Percentiles rank a stretch among this genome's conserved stretches.
Conservation (phyloP, 1,284 basidiomycete species). For the Ceratobasidium theobromae region DNA sequence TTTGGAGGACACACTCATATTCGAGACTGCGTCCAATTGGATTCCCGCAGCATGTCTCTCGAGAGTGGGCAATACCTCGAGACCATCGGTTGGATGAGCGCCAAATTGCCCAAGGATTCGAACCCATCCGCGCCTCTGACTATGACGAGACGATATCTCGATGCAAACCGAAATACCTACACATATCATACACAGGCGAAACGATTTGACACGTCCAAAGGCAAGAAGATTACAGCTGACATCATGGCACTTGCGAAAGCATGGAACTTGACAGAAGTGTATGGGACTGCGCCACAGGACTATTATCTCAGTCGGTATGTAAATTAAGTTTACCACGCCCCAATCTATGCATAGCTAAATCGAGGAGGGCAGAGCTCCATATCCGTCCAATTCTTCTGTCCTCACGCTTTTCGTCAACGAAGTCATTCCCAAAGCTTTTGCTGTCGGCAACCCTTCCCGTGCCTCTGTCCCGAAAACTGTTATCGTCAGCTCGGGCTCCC, state of each 20-base stretch:
- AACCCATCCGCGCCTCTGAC: conserved; percentile 52
- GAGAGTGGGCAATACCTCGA: conserved; percentile 88
- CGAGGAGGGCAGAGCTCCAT: conserved; percentile 42
- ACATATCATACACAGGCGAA: conserved; percentile 48
- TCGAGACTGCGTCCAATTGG: conserved; percentile 69
- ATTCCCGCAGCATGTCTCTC: conserved; percentile 66
- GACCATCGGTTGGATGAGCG: conserved; percentile 62
- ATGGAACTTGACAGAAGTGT: conserved; percentile 58
- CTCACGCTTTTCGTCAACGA: conserved; percentile 61
- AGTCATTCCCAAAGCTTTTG: conserved; percentile 58
- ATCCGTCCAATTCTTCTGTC: conserved; percentile 64
- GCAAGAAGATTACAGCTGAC: conserved; percentile 56
- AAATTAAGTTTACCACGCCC: not conserved
- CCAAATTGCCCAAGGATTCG: conserved; percentile 45
- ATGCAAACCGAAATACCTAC: conserved; percentile 71
- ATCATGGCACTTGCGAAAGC: conserved; percentile 53
- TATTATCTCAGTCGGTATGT: conserved; percentile 62
- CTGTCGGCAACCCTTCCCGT: conserved; percentile 59
- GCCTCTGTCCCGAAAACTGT: conserved; percentile 63
- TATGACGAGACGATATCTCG: conserved; percentile 70
- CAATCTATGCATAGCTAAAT: not conserved
- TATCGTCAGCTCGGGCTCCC: conserved; percentile 71
- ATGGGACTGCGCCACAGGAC: conserved; percentile 73
- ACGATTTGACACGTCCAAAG: conserved; percentile 59
- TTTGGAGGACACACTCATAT: conserved; percentile 81